Evolutionary conservation across 106 monocot species (phyloP).

Genomic region (Acanthochlamys bracteata): DNA sequence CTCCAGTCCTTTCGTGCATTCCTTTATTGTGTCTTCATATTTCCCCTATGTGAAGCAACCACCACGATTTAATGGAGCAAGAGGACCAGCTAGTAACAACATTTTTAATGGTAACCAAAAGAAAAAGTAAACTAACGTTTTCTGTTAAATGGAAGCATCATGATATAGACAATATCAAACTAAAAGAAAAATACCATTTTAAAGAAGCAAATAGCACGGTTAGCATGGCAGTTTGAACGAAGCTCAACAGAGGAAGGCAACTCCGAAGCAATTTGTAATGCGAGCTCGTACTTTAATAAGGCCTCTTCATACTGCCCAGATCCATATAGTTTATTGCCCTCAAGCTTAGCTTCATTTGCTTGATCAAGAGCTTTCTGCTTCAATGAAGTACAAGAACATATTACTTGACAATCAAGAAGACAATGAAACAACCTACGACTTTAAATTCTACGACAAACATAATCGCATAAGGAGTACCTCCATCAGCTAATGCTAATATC

Average conservation of each 20-base stretch:
- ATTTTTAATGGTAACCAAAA: background rate
- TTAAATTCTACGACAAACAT: background rate
- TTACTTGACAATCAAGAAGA: background rate
- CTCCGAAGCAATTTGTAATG: conserved; percentile 63
- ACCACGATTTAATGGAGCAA: background rate
- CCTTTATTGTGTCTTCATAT: conserved; percentile 64
- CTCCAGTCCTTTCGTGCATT: conserved; percentile 78
- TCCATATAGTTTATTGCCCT: conserved; percentile 66
- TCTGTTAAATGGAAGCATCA: background rate
- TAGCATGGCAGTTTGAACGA: conserved; percentile 67
- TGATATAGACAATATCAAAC: background rate
- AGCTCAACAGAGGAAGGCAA: conserved; percentile 53
- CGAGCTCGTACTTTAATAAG: conserved; percentile 51
- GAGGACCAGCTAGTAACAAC: no score
- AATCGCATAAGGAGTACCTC: no score
- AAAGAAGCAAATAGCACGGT: conserved; percentile 64
- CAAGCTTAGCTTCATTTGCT: conserved; percentile 64
- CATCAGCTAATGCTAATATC: no score
- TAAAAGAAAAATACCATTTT: conserved; percentile 51
- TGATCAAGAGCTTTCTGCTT: conserved; percentile 48
- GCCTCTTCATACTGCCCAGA: conserved; percentile 58
- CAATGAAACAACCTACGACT: background rate
- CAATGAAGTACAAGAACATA: background rate
- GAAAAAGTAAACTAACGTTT: background rate
- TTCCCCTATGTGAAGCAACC: conserved; percentile 29